phyloP scores from a whole-genome alignment of 1,284 basidiomycete species.

The Earliella scabrosa region DNA sequence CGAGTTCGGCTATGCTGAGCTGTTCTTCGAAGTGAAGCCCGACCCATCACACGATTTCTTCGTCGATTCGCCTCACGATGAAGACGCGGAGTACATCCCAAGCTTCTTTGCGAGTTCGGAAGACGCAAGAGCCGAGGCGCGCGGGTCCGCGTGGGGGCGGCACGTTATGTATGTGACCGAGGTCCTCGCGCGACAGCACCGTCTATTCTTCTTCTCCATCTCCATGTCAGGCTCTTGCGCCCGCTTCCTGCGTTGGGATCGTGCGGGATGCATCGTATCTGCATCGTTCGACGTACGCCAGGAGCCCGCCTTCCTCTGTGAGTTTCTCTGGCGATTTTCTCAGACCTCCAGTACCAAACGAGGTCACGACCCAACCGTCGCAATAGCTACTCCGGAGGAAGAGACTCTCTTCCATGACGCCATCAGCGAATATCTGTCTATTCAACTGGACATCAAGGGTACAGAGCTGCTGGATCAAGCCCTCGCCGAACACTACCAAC shows the following conservation, averaged over 20 bases:
- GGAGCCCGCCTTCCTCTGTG: slow-evolving; percentile 20
- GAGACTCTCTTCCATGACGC: slow-evolving; percentile 2
- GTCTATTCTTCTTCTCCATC: slow-evolving; percentile 28
- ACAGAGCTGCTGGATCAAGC: neutral
- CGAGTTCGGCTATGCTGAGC: slow-evolving; percentile 10
- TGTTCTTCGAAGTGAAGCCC: slow-evolving; percentile 10
- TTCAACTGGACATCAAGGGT: neutral
- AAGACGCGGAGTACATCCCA: neutral
- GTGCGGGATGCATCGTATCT: slow-evolving; percentile 34
- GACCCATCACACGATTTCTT: slow-evolving; percentile 2
- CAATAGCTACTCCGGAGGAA: slow-evolving; percentile 11
- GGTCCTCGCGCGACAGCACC: slow-evolving; percentile 16
- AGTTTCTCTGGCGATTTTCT: slow-evolving; percentile 33
- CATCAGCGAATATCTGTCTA: neutral
- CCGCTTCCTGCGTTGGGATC: slow-evolving; percentile 36
- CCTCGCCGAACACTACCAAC: slow-evolving; percentile 1
- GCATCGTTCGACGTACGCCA: slow-evolving; percentile 30
- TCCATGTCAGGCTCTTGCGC: slow-evolving; percentile 27
- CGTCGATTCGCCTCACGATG: neutral
- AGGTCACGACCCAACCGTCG: slow-evolving; percentile 28
- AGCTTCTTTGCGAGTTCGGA: neutral
- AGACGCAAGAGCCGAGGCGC: neutral
- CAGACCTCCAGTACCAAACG: slow-evolving; percentile 18
- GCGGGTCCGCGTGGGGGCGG: neutral
- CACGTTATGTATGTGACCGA: slow-evolving; percentile 12